Percentiles rank a stretch among this genome's conserved stretches.
Evolutionary conservation across 495 filamentous ascomycete species (phyloP).

Genomic region (Staphylotrichum longicolle): DNA sequence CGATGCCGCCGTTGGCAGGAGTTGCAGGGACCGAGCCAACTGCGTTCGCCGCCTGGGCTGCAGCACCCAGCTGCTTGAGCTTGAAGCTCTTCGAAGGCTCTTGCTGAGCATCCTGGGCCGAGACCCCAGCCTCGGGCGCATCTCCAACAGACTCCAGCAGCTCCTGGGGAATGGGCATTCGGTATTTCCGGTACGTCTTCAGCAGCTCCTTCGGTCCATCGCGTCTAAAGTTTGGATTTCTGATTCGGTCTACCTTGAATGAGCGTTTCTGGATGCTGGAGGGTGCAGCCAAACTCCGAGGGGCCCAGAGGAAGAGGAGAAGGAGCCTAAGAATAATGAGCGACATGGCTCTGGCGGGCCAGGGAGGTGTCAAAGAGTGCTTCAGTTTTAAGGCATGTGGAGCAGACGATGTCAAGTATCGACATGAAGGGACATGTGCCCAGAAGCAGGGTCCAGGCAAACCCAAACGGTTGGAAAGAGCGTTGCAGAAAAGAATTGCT

Average conservation of each 20-base stretch:
- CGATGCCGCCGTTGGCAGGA: constrained; percentile 60
- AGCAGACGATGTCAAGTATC: no score
- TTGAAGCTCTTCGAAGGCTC: background rate
- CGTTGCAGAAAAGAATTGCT: no score
- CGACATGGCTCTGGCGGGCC: constrained; percentile 31
- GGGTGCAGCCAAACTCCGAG: constrained; percentile 44
- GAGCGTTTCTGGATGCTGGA: constrained; percentile 42
- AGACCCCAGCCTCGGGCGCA: constrained; percentile 18
- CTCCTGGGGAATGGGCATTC: constrained; percentile 47
- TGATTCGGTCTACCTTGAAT: constrained; percentile 60
- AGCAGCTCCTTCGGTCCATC: constrained; percentile 58
- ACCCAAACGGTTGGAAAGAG: no score
- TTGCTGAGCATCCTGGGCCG: constrained; percentile 17
- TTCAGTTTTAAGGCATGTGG: no score
- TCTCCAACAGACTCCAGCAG: constrained; percentile 40
- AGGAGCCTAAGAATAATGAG: constrained; percentile 34
- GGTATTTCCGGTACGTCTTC: constrained; percentile 64
- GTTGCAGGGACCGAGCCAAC: constrained; percentile 58
- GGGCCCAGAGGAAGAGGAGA: constrained; percentile 40
- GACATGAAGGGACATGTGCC: no score
- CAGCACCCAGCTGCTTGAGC: constrained; percentile 14
- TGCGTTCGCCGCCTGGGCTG: constrained; percentile 20
- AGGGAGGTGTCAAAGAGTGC: no score
- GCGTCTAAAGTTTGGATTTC: constrained; percentile 51
- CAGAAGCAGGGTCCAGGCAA: no score